phyloP scores from a whole-genome alignment of 805 yeast species.

The Cyberlindnera japonica region DNA sequence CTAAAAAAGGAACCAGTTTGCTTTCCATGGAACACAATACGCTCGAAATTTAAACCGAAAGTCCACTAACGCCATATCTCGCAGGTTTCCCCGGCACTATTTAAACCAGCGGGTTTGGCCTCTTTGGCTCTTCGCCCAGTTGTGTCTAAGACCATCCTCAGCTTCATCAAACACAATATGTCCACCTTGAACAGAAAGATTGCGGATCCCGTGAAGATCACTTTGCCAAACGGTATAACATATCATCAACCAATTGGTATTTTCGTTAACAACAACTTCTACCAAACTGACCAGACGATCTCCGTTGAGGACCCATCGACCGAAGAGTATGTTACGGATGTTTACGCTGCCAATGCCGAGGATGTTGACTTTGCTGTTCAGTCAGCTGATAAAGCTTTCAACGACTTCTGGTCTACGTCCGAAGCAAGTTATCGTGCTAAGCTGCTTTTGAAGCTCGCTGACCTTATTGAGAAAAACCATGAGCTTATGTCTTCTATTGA shows the following conservation, averaged over 20 bases:
- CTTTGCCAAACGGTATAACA: constrained; percentile 59
- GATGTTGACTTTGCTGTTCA: constrained; percentile 71
- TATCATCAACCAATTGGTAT: constrained; percentile 84
- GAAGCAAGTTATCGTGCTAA: constrained; percentile 56
- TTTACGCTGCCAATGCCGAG: constrained; percentile 53
- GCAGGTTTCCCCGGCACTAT: constrained; percentile 4
- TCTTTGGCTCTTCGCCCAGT: constrained; percentile 1
- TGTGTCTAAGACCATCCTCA: background rate
- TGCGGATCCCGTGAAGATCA: constrained; percentile 39
- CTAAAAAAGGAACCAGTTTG: constrained; percentile 1
- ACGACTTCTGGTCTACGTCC: constrained; percentile 51
- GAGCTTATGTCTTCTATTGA: constrained; percentile 68
- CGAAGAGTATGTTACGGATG: constrained; percentile 55
- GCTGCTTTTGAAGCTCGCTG: constrained; percentile 59
- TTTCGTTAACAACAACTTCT: constrained; percentile 83
- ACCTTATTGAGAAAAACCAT: constrained; percentile 57
- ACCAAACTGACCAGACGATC: constrained; percentile 53
- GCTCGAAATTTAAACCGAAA: background rate
- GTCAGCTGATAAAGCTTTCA: constrained; percentile 62
- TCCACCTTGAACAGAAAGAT: constrained; percentile 21
- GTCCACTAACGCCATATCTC: background rate
- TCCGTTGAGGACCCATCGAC: constrained; percentile 57
- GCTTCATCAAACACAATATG: constrained; percentile 6
- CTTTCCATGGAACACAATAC: background rate
- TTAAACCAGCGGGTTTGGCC: constrained; percentile 8